Evolutionary conservation across 1,284 basidiomycete genomes (phyloP).

Genomic region (Thelephora terrestris): DNA sequence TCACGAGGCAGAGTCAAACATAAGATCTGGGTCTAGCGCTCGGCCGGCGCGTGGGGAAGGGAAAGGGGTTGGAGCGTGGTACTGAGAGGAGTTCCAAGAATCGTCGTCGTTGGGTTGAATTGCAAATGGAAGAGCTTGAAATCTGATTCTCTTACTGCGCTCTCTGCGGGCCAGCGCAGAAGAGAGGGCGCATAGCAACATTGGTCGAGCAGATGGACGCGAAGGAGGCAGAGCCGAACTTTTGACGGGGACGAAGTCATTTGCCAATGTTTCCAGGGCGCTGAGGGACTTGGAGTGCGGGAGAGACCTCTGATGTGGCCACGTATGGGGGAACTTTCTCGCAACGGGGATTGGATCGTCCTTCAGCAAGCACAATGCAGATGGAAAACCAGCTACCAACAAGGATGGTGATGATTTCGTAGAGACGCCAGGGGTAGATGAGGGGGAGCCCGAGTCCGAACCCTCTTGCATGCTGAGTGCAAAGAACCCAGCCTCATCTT

Average conservation of each 20-base stretch:
- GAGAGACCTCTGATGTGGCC: too few relatives aligned
- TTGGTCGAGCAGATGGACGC: too few relatives aligned
- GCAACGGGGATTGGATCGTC: not conserved
- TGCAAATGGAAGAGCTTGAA: too few relatives aligned
- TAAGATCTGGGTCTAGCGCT: not conserved
- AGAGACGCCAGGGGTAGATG: not conserved
- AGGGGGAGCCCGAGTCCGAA: not conserved
- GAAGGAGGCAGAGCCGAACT: too few relatives aligned
- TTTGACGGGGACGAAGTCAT: too few relatives aligned
- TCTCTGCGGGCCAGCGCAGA: too few relatives aligned
- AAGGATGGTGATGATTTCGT: not conserved
- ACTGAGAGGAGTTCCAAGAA: too few relatives aligned
- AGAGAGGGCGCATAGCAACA: too few relatives aligned
- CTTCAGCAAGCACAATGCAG: not conserved
- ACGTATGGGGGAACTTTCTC: not conserved
- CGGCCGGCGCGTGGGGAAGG: not conserved
- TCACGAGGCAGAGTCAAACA: not conserved
- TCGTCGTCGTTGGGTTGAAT: too few relatives aligned
- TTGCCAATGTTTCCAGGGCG: too few relatives aligned
- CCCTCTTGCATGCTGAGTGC: not conserved
- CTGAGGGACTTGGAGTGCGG: too few relatives aligned
- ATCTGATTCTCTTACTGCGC: too few relatives aligned
- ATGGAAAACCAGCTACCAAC: not conserved
- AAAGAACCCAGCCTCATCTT: not conserved
- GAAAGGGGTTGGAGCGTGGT: not conserved